Evolutionary conservation across 495 filamentous ascomycete species (phyloP), one percentile per base, ranked within the genome.

Genomic region (Xylaria nigripes): DNA sequence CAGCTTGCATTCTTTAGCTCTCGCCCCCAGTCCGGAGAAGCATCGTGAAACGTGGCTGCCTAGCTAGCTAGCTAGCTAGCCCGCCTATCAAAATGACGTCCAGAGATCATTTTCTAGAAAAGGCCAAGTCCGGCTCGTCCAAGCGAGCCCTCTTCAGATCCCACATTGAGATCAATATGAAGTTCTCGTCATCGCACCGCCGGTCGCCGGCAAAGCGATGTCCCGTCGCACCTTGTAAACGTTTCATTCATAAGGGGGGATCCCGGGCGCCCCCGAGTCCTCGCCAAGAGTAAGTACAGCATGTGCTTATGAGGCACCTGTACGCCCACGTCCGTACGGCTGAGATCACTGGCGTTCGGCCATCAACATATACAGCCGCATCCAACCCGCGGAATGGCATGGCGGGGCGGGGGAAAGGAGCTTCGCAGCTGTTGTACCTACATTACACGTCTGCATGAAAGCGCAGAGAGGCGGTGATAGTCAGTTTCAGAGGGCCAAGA

Each of bases 31-130:
- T 15, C 13, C 22, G 13, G 32, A 32, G 51, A 25, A 53, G 29
- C 45, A 43, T 23, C 45, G 18, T 44, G 27, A 47, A 48, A 48
- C 44, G 51, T 54, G 51, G 32, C 50, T 38, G 44, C 27, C 41
- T 52, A 32, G 43, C 13, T 48, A 30, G 34, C 43, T 54, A 45
- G 1, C 18, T 43, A 48, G n/a, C n/a, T n/a, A n/a, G n/a, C n/a
- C n/a, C n/a, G n/a, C n/a, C 24, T 32, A 29, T 45, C 24, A 21
- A 16, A 48, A 25, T 24, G n/a, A 4, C 24, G 19, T 42, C 25
- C 25, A 40, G 38, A 15, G 40, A 38, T 19, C 1, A 36, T 22
- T 44, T 40, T 43, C 21, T 44, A 18, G 30, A 15, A 10, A n/a
- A n/a, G n/a, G n/a, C n/a, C n/a, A n/a, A n/a, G n/a, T 50, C 16